Evolutionary conservation across 208 protist genomes (phyloP).

Genomic region (Trypanosoma avium): DNA sequence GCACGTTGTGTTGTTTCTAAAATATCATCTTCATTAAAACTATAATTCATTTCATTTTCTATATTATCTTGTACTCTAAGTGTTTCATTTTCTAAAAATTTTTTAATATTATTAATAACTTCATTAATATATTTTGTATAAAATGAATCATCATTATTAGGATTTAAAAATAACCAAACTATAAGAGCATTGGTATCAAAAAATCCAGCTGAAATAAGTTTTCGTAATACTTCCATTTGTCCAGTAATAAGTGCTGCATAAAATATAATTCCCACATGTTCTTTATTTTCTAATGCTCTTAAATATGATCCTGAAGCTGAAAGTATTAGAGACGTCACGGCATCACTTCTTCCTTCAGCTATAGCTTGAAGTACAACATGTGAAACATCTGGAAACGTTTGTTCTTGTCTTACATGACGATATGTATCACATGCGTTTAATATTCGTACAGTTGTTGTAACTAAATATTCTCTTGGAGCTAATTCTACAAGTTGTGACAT

Average conservation of each 20-base stretch:
- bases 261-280: constrained; percentile 43
- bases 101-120: constrained; percentile 5
- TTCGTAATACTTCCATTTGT: constrained; percentile 59
- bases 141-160: constrained; percentile 24
- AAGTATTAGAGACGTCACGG: constrained; percentile 54
- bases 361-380: constrained; percentile 71
- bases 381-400: constrained; percentile 69
- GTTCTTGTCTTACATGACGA: constrained; percentile 37
- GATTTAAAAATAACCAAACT: constrained; percentile 57
- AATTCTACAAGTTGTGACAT: constrained; percentile 79
- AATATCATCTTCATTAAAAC: constrained; percentile 4
- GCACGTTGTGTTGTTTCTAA: neutral
- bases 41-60: neutral
- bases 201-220: constrained; percentile 57
- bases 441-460: constrained; percentile 74
- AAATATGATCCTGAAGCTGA: constrained; percentile 68
- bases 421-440: constrained; percentile 57
- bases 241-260: constrained; percentile 65
- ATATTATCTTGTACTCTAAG: neutral
- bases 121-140: constrained; percentile 18
- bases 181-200: constrained; percentile 65
- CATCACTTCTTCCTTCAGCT: constrained; percentile 51
- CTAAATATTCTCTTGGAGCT: constrained; percentile 69
- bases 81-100: constrained; percentile 7
- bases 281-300: constrained; percentile 35